phyloP scores from a whole-genome alignment of 2,329 filamentous ascomycete species.

The Rhexocercosporidium sp. region DNA sequence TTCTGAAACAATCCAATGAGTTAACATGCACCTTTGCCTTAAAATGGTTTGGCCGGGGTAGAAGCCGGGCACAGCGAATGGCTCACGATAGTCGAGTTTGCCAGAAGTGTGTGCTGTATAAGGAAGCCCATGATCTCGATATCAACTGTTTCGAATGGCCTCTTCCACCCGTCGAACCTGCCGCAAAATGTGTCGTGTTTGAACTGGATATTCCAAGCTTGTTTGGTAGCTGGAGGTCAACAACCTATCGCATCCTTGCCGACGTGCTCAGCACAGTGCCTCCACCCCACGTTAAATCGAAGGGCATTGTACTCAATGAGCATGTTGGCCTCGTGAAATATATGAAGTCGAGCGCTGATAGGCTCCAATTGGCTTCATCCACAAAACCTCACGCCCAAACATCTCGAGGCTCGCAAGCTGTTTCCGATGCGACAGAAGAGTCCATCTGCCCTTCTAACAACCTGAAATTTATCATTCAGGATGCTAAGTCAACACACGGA shows the following conservation, averaged over 20 bases:
- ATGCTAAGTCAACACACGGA: slow-evolving; percentile 35
- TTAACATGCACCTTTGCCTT: slow-evolving; percentile 7
- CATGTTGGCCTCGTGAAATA: slow-evolving; percentile 20
- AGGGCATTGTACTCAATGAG: slow-evolving; percentile 8
- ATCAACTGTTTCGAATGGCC: slow-evolving; percentile 64
- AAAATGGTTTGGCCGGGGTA: background rate
- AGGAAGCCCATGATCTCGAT: slow-evolving; percentile 44
- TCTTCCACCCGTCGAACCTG: slow-evolving; percentile 44
- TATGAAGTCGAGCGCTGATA: background rate
- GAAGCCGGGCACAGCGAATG: background rate
- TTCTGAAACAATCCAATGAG: slow-evolving; percentile 33
- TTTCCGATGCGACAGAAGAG: slow-evolving; percentile 39
- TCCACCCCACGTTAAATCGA: slow-evolving; percentile 7
- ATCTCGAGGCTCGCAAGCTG: slow-evolving; percentile 40
- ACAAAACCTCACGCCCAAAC: slow-evolving; percentile 34
- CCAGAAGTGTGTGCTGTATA: slow-evolving; percentile 43
- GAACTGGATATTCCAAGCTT: slow-evolving; percentile 52
- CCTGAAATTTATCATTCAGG: slow-evolving; percentile 47
- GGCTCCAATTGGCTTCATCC: slow-evolving; percentile 29
- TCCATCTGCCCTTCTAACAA: slow-evolving; percentile 54
- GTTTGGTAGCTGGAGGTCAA: slow-evolving; percentile 56
- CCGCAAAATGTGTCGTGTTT: slow-evolving; percentile 55
- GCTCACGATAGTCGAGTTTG: slow-evolving; percentile 38
- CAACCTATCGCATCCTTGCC: slow-evolving; percentile 48
- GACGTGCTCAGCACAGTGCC: slow-evolving; percentile 44